phyloP scores from a whole-genome alignment of 108 stramenopile genomes.

The Discostella stelligeroides region DNA sequence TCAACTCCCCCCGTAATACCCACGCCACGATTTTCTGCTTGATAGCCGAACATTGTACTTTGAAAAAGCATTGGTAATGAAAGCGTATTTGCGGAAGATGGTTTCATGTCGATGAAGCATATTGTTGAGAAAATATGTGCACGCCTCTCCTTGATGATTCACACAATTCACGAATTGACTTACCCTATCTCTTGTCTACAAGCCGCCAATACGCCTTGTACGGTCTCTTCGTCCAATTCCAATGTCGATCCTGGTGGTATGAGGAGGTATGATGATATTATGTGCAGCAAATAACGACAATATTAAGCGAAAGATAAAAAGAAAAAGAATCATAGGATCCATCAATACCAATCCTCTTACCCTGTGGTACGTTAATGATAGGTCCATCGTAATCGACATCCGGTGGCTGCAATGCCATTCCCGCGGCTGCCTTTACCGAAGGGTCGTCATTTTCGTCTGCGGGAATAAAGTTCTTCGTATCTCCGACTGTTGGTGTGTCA shows the following conservation, averaged over 20 bases:
- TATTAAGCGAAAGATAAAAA: background rate
- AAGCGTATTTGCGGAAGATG: background rate
- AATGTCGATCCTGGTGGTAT: constrained; percentile 58
- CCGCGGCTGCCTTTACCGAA: constrained; percentile 69
- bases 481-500: constrained; percentile 10
- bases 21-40: constrained; percentile 89
- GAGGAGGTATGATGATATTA: background rate
- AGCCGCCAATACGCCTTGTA: constrained; percentile 72
- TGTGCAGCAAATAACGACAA: background rate
- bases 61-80: background rate
- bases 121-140: background rate
- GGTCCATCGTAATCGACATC: constrained; percentile 38
- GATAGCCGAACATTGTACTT: constrained; percentile 91
- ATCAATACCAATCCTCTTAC: constrained; percentile 21
- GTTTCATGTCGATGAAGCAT: background rate
- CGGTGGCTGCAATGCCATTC: constrained; percentile 59
- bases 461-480: constrained; percentile 52
- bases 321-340: background rate
- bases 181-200: constrained; percentile 78
- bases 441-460: constrained; percentile 84
- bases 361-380: constrained; percentile 56
- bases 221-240: constrained; percentile 69
- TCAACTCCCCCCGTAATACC: constrained; percentile 96
- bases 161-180: background rate
- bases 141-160: background rate